Base-by-base conservation (phyloP, 768 basidiomycete genomes). In the Rubroboletus pulcherrimus region DNA sequence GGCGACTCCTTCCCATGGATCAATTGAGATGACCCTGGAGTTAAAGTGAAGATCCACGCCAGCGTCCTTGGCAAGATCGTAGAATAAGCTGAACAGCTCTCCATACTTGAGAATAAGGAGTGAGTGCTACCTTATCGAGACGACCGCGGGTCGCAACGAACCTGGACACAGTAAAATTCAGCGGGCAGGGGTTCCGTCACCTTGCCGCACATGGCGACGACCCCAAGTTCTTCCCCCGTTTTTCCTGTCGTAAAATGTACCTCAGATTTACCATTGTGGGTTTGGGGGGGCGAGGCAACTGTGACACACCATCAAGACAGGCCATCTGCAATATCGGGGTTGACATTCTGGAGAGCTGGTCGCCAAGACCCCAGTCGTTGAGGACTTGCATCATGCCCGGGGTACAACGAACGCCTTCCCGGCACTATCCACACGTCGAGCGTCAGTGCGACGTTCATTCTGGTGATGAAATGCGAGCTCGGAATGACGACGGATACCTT, bases 351-450 rank as follows among this genome's bases (percentile, higher is more conserved):
- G 72, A 66, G 39, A 86, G 63, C 10, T 65, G 61, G 34, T 79
- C 75, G 15, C 69, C 76, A 1, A 82, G 71, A 14, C 79, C 82
- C 83, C 84, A 86, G 43, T 79, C 72, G 31, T 73, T 64, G 41
- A 85, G 66, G 0, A 85, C 67, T 34, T 76, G 75, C 35, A 81
- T 81, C 77, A 85, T 77, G 57, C 83, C 81, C 1, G 84, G 82
- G n/a, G 81, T 78, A 0, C 78, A 73, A 12, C 76, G 75, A 15
- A 78, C 63, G 26, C 75, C 77, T 7, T 71, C 74, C 15, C 65
- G 66, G 35, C 63, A 68, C 73, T 78, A 39, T 4, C 8, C 5
- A 24, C 5, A 8, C 1, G 30, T 6, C 31, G 26, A 17, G 50
- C 2, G 35, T 53, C 37, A 49, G 45, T 24, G 31, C 31, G 30